Evolutionary conservation across 768 basidiomycete species (phyloP).

Genomic region (Podaxis sp.): DNA sequence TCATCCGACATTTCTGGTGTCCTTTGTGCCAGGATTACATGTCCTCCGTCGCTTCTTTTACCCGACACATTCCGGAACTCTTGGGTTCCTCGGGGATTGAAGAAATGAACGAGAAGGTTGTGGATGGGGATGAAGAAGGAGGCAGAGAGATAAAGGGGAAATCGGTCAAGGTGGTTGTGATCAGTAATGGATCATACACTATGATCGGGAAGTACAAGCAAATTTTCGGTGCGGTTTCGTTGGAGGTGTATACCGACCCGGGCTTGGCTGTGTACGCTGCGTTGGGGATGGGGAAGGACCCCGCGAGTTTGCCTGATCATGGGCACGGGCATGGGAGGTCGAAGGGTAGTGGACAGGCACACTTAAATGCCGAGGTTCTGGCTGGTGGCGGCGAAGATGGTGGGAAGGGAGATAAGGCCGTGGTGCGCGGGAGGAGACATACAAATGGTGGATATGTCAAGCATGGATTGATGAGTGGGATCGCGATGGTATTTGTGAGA

Average conservation of each 20-base stretch:
- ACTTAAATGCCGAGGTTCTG: conserved; percentile 8
- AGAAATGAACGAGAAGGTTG: conserved; percentile 17
- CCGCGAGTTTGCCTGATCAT: conserved; percentile 1
- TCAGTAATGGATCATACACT: conserved; percentile 75
- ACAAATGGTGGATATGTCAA: conserved; percentile 53
- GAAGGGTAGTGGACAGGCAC: conserved; percentile 13
- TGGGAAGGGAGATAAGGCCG: background rate
- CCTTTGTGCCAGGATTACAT: conserved; percentile 88
- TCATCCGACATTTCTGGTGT: conserved; percentile 91
- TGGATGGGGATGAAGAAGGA: conserved; percentile 1
- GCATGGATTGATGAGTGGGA: conserved; percentile 63
- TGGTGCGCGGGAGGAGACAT: background rate
- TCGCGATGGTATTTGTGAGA: conserved; percentile 72
- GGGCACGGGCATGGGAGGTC: conserved; percentile 8
- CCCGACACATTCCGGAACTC: conserved; percentile 29
- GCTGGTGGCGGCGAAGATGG: background rate
- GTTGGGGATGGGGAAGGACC: conserved; percentile 52
- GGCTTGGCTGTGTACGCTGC: conserved; percentile 63
- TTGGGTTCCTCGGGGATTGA: conserved; percentile 17
- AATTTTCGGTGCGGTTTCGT: conserved; percentile 59
- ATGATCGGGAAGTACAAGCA: conserved; percentile 80
- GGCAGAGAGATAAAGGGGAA: conserved; percentile 12
- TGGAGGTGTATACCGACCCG: conserved; percentile 81
- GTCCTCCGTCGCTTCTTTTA: conserved; percentile 52
- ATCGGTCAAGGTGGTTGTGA: conserved; percentile 64